Base-by-base conservation (phyloP, 495 filamentous ascomycete species). In the Jackrogersella multiformis region DNA sequence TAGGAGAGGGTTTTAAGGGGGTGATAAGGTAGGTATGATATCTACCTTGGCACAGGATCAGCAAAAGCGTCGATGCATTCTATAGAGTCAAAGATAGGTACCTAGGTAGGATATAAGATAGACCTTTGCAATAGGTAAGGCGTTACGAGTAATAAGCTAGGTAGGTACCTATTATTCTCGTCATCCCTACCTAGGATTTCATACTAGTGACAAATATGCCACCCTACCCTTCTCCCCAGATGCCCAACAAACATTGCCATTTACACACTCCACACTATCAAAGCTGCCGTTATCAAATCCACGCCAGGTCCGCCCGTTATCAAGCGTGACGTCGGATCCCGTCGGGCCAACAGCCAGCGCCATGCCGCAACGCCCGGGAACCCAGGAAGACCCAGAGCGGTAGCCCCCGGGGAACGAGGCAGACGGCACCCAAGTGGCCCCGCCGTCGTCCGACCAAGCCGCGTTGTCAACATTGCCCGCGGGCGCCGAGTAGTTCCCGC, bases 241-340 rank as follows among this genome's bases (percentile, higher is more conserved):
- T 12, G 65, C 60, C 65, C 65, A 72, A 42, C 69, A 72, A 1
- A 48, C 36, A 4, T 16, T 2, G 12, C 61, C 51, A 12, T 64
- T 49, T 5, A 72, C 39, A 38, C 69, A 72, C 15, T 65, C 55
- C 0, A 72, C 69, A n/a, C 60, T 72, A 42, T 72, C 69, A 41
- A 69, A 66, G 20, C 54, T 65, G 1, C 65, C 66, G 46, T 66
- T 62, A 24, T 72, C 61, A 32, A 69, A 72, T 5, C 5, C 10
- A 16, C 48, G 44, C 69, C 69, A 72, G 9, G 42, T 65, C 36
- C 18, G 38, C 1, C 69, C 69, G 1, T 56, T 52, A 45, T 72
- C 69, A 12, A 61, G 18, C 2, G 56, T 72, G 8, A 61, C 13
- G 13, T 72, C 69, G 0, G 59, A 65, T 13, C 69, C 69, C 0